Evolutionary conservation across 2,329 filamentous ascomycete species (phyloP).

Genomic region (Penicillium fuscoglaucum): DNA sequence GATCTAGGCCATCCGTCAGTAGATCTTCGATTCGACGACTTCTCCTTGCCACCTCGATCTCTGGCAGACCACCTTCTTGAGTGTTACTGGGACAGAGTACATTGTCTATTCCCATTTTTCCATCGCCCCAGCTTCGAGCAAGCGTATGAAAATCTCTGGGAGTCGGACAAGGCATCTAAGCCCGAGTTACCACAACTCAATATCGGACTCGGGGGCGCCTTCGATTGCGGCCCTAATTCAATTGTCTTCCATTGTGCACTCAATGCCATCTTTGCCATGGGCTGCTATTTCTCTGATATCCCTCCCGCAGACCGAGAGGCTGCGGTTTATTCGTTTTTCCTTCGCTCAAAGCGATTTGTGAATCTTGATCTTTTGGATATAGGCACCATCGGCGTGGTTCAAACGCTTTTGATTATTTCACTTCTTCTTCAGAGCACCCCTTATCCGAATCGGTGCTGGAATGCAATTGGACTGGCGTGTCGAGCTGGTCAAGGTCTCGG

Average conservation of each 20-base stretch:
- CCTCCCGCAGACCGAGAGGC: constrained; percentile 29
- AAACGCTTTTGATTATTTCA: constrained; percentile 43
- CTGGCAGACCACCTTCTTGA: constrained; percentile 46
- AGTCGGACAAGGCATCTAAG: constrained; percentile 20
- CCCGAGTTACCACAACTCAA: constrained; percentile 24
- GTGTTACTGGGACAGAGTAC: constrained; percentile 43
- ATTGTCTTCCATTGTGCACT: constrained; percentile 47
- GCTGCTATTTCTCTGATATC: constrained; percentile 42
- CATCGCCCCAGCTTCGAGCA: constrained; percentile 44
- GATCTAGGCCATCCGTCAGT: constrained; percentile 15
- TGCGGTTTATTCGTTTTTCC: constrained; percentile 37
- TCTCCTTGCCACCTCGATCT: constrained; percentile 42
- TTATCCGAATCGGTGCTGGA: constrained; percentile 47
- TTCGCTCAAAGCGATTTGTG: constrained; percentile 37
- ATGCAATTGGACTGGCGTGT: constrained; percentile 45
- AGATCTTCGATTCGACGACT: constrained; percentile 32
- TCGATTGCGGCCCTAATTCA: constrained; percentile 34
- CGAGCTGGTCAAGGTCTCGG: constrained; percentile 46
- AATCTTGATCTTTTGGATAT: constrained; percentile 43
- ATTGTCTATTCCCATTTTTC: constrained; percentile 49
- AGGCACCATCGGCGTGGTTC: constrained; percentile 43
- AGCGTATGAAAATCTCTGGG: constrained; percentile 46
- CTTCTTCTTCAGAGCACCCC: constrained; percentile 46
- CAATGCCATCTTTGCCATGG: constrained; percentile 48
- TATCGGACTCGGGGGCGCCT: constrained; percentile 38